Evolutionary conservation across 148 eudicot genomes (phyloP).

Genomic region (Cornus florida): DNA sequence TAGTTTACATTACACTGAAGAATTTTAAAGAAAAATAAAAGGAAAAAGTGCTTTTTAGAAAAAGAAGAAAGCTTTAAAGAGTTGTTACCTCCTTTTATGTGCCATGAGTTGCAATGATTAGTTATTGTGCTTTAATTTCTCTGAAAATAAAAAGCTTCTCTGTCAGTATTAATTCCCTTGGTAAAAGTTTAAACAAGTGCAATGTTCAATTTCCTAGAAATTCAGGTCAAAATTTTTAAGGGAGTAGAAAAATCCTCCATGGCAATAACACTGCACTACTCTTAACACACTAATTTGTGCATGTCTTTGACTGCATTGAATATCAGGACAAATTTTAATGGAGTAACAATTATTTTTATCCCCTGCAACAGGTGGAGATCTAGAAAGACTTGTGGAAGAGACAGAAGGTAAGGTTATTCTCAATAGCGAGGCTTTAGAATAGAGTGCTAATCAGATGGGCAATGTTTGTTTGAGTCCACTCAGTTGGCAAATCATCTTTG

Average conservation of each 20-base stretch:
- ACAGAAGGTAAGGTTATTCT: constrained; percentile 70
- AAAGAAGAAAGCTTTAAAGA: background rate
- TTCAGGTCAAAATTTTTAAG: too few relatives aligned
- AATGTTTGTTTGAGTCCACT: background rate
- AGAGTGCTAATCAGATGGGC: background rate
- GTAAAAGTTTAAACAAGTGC: too few relatives aligned
- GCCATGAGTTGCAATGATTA: background rate
- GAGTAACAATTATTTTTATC: constrained; percentile 11
- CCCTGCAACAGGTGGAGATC: constrained; percentile 65
- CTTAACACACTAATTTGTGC: background rate
- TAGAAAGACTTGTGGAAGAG: constrained; percentile 76
- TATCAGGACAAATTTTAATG: background rate
- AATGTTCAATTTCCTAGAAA: too few relatives aligned
- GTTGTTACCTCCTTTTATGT: background rate
- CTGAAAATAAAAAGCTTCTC: background rate
- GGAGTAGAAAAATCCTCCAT: too few relatives aligned
- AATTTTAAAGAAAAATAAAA: background rate
- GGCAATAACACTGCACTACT: too few relatives aligned
- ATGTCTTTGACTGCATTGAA: background rate
- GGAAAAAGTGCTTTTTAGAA: background rate
- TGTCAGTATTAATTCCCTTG: background rate
- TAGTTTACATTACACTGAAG: background rate
- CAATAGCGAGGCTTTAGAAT: background rate
- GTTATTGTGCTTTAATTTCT: background rate
- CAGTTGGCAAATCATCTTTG: background rate